Base-by-base conservation (phyloP, 441 rosid genomes). In the Erodium texanum region DNA sequence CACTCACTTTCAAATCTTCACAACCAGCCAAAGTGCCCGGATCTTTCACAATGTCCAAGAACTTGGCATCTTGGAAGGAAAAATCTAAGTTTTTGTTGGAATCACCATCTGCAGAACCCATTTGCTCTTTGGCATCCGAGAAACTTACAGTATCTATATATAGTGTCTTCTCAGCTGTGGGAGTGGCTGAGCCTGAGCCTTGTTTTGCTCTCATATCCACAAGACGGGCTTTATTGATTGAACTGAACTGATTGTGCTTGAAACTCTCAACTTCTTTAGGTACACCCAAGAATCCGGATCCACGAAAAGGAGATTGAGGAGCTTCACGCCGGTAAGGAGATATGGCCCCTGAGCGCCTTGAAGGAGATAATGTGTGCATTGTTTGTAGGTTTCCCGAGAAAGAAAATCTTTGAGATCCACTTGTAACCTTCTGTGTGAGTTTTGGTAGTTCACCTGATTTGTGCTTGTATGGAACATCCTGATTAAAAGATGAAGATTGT, bases 141-240 rank as follows among this genome's bases (percentile, higher is more conserved):
- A n/a, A n/a, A 63, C 80, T 82, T 66, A 78, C 81, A 27, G 84
- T 75, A 71, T 88, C 86, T 54, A 83, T 80, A 76, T 85, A 76
- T 66, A 87, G 65, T 0, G 92, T 86, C 78, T 83, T 93, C 84
- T 86, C 96, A 56, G 72, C 72, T 56, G 82, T 71, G n/a, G 84
- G 85, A 75, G 83, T 86, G 23, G 15, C 43, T 0, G 83, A 83
- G 72, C 75, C 71, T 16, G 78, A 76, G 32, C 80, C 76, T 68
- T 36, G 77, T 70, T 73, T 83, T 52, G 66, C 67, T 52, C 52
- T 64, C 71, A 65, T 74, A 29, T 71, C 77, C 63, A 76, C 34
- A 29, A 29, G 5, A 0, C 3, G 6, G 3, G 6, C 81, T 71
- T 66, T 80, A 38, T 20, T 32, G 66, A 70, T 50, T 67, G 74